These are phyloP conservation scores for Dissophora globulifera DNA, from an alignment of 192 early-diverging fungal species.

Conservation along the genomic window DNA sequence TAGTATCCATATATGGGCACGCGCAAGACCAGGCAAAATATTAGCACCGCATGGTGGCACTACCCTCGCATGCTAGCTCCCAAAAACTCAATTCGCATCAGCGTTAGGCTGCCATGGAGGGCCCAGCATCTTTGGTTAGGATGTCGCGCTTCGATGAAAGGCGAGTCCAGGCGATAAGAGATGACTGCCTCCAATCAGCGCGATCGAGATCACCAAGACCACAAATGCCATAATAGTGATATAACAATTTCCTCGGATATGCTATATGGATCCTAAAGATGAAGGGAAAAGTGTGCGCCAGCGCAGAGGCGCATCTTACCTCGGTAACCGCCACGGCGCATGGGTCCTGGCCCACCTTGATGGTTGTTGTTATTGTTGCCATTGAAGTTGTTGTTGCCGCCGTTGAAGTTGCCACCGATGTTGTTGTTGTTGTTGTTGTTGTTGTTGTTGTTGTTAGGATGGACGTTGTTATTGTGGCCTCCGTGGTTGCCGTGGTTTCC, in stretches of 20 bases:
- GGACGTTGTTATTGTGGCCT: slow-evolving; percentile 13
- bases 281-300: not conserved
- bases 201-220: not conserved
- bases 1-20: too few species aligned
- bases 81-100: not conserved
- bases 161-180: not conserved
- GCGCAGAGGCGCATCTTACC: slow-evolving; percentile 15
- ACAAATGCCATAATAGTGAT: not conserved
- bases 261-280: not conserved
- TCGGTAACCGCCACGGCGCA: slow-evolving; percentile 43
- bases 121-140: not conserved
- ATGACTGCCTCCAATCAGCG: not conserved
- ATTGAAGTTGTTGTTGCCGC: slow-evolving; percentile 6
- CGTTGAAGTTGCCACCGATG: not conserved
- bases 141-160: slow-evolving; percentile 10
- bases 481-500: too few species aligned
- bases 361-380: slow-evolving; percentile 3
- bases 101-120: not conserved
- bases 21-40: too few species aligned
- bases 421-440: not conserved
- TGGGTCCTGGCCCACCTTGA: slow-evolving; percentile 29
- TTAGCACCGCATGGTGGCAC: too few species aligned
- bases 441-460: slow-evolving; percentile 13
- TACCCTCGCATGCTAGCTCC: too few species aligned
- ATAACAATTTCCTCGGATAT: not conserved